These are phyloP conservation scores for Colletotrichum tofieldiae DNA, from an alignment of 2,329 filamentous ascomycete genomes.

Conservation along the genomic window DNA sequence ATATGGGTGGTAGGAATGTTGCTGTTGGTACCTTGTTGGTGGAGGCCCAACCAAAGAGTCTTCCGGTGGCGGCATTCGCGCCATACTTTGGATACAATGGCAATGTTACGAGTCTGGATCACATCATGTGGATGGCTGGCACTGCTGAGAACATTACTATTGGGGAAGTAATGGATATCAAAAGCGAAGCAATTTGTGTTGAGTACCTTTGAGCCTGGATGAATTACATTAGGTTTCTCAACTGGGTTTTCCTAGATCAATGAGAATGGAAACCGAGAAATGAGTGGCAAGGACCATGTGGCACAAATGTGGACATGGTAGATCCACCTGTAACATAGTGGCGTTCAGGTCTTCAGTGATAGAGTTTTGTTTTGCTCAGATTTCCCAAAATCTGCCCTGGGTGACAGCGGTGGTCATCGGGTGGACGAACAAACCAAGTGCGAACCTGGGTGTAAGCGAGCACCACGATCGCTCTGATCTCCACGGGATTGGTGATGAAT, in stretches of 20 bases:
- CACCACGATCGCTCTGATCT: background rate
- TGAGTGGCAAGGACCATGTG: background rate
- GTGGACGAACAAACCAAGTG: background rate
- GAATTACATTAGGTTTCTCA: too few relatives aligned
- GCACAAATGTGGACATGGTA: background rate
- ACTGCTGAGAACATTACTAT: constrained; percentile 47
- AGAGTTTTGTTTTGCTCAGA: background rate
- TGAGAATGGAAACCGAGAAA: background rate
- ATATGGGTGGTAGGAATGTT: constrained; percentile 27
- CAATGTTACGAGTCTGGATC: constrained; percentile 46
- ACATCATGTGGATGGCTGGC: constrained; percentile 49
- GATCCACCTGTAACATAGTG: background rate
- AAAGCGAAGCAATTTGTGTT: constrained; percentile 46
- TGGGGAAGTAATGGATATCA: constrained; percentile 50
- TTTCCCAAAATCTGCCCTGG: background rate
- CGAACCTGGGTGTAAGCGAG: background rate
- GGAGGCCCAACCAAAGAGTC: background rate
- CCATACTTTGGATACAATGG: constrained; percentile 43
- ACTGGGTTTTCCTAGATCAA: background rate
- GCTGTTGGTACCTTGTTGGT: constrained; percentile 1
- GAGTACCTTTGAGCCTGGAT: constrained; percentile 45
- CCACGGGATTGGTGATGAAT: too few relatives aligned
- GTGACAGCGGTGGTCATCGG: background rate
- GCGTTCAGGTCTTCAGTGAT: background rate
- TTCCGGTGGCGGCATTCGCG: background rate